A percentile compares a stretch with the other conserved stretches of the same genome.
Evolutionary conservation across 2,329 filamentous ascomycete genomes (phyloP).

Genomic region (Alternaria ventricosa): DNA sequence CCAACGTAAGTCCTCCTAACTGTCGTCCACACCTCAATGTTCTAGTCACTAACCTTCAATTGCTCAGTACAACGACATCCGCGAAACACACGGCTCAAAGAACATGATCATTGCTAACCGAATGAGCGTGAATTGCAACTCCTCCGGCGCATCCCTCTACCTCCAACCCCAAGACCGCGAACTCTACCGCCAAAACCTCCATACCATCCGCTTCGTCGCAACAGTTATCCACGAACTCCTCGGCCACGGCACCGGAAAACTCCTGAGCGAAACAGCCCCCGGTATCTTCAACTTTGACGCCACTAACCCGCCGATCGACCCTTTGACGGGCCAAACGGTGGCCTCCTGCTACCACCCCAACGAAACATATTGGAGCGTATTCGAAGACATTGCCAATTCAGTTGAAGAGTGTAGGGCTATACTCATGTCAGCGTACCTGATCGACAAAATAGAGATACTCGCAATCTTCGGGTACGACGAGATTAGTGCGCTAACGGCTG

Average conservation of each 20-base stretch:
- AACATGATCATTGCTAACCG: background rate
- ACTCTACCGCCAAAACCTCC: background rate
- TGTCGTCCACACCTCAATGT: background rate
- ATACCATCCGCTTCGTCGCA: background rate
- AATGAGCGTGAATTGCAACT: background rate
- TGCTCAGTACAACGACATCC: background rate
- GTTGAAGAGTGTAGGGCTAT: background rate
- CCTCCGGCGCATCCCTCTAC: background rate
- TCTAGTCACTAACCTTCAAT: background rate
- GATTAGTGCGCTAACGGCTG: fast-evolving
- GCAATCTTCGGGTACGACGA: background rate
- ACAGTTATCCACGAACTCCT: background rate
- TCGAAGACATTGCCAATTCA: background rate
- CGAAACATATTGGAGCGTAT: background rate
- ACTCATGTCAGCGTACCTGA: background rate
- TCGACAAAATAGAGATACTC: background rate
- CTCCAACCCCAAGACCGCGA: background rate
- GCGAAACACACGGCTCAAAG: background rate
- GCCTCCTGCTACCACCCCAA: background rate
- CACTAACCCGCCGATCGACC: background rate
- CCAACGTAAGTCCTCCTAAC: background rate
- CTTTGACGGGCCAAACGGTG: background rate
- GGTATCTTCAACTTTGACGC: background rate
- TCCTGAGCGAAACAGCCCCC: background rate
- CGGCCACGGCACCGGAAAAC: background rate